These are phyloP conservation scores for Boletales sp. DNA, from an alignment of 768 basidiomycete genomes.

Conservation along the genomic window DNA sequence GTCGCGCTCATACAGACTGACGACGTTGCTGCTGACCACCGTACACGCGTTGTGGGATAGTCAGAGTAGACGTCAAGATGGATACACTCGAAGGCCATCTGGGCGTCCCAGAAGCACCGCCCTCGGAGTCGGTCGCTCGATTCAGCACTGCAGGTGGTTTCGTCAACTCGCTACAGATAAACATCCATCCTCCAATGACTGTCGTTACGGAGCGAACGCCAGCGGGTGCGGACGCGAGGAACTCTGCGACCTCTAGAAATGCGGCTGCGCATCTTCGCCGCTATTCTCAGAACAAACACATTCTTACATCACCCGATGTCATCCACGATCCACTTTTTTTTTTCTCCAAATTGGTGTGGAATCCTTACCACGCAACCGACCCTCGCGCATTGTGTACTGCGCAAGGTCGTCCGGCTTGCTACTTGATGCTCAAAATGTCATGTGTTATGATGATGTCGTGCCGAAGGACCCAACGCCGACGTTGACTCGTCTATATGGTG, in stretches of 20 bases:
- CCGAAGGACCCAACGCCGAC: slow-evolving; percentile 81
- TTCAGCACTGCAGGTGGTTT: slow-evolving; percentile 25
- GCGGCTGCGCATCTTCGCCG: slow-evolving; percentile 27
- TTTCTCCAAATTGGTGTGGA: slow-evolving; percentile 79
- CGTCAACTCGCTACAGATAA: slow-evolving; percentile 65
- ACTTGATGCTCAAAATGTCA: slow-evolving; percentile 81
- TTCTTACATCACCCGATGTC: slow-evolving; percentile 66
- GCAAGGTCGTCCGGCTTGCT: slow-evolving; percentile 81
- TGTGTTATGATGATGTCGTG: slow-evolving; percentile 86
- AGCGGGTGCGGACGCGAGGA: slow-evolving; percentile 34
- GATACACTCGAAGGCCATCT: slow-evolving; percentile 32
- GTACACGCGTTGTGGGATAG: slow-evolving; percentile 28
- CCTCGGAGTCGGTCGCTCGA: slow-evolving; percentile 17
- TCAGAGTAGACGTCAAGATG: slow-evolving; percentile 34
- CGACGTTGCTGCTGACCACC: slow-evolving; percentile 42
- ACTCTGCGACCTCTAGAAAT: slow-evolving; percentile 41
- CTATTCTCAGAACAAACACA: slow-evolving; percentile 50
- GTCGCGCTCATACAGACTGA: too few relatives aligned
- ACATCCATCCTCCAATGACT: slow-evolving; percentile 75
- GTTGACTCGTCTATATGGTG: slow-evolving; percentile 65
- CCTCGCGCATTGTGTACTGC: slow-evolving; percentile 85
- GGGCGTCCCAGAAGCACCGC: slow-evolving; percentile 16
- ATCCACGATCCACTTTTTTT: slow-evolving; percentile 55
- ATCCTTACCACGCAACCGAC: slow-evolving; percentile 86
- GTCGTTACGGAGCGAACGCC: slow-evolving; percentile 50